phyloP scores from a whole-genome alignment of 176 grass and related monocot species.

The Paspalum vaginatum region DNA sequence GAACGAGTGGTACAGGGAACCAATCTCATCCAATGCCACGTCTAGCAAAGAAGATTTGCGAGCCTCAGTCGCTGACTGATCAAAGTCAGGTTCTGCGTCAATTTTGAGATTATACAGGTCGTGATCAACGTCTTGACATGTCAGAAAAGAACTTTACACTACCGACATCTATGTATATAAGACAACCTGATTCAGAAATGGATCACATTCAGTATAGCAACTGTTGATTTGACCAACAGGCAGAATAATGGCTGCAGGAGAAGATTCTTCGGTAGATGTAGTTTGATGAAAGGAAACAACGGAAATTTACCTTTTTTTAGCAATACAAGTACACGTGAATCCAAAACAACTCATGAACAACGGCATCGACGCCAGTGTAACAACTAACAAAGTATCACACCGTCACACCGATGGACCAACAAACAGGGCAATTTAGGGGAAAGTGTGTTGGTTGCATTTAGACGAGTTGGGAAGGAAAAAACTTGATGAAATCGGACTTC shows the following conservation, averaged over 20 bases:
- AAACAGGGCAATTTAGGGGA: too few relatives aligned
- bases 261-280: background rate
- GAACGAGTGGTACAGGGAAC: constrained; percentile 91
- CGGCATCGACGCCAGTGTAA: too few relatives aligned
- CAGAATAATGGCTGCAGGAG: background rate
- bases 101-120: constrained; percentile 33
- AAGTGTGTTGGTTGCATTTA: too few relatives aligned
- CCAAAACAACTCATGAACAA: too few relatives aligned
- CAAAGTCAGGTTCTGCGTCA: constrained; percentile 18
- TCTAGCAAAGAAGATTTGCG: constrained; percentile 57
- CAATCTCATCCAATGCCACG: constrained; percentile 52
- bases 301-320: background rate
- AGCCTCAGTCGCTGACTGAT: constrained; percentile 52
- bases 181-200: background rate
- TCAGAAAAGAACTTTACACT: background rate
- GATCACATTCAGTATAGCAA: constrained; percentile 9
- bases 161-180: background rate
- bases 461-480: too few relatives aligned
- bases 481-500: background rate
- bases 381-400: too few relatives aligned
- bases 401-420: too few relatives aligned
- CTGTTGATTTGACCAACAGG: background rate
- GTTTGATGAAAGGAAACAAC: background rate
- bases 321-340: background rate
- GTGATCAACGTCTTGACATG: background rate